Evolutionary conservation across 1,284 basidiomycete genomes (phyloP).

Genomic region (Pseudozyma sp.): DNA sequence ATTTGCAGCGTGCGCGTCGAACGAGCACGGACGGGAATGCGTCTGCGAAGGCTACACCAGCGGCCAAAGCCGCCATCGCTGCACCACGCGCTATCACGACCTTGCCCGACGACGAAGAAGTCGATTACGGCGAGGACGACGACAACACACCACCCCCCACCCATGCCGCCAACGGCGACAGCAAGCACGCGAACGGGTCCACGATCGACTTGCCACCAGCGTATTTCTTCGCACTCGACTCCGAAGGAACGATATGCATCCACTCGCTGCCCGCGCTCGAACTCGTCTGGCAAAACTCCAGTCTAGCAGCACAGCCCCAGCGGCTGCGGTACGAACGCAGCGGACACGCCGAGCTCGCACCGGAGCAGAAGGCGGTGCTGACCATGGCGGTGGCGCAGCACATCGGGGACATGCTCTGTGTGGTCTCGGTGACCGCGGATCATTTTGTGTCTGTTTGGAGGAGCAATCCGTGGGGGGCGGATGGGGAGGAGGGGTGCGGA

Average conservation of each 20-base stretch:
- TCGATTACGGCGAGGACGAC: conserved; percentile 60
- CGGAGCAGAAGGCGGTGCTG: conserved; percentile 24
- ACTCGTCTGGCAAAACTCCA: conserved; percentile 35
- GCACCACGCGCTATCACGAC: conserved; percentile 3
- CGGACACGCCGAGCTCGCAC: conserved; percentile 15
- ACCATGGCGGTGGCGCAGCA: conserved; percentile 24
- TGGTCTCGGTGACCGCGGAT: conserved; percentile 51
- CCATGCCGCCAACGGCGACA: conserved; percentile 17
- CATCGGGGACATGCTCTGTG: conserved; percentile 51
- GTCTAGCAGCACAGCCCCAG: conserved; percentile 34
- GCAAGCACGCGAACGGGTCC: not conserved
- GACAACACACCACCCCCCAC: conserved; percentile 7
- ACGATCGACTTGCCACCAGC: not conserved
- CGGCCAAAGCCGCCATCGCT: not conserved
- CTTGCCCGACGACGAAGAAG: conserved; percentile 48
- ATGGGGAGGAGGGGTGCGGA: conserved; percentile 8
- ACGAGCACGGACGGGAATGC: not conserved
- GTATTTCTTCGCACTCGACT: conserved; percentile 30
- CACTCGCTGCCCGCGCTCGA: conserved; percentile 43
- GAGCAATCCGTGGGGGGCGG: conserved; percentile 16
- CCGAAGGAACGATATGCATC: conserved; percentile 17
- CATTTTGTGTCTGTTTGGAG: conserved; percentile 51
- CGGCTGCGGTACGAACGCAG: conserved; percentile 24
- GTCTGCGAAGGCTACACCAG: not conserved
- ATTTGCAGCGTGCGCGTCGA: conserved; percentile 10